A percentile compares a stretch with the other conserved stretches of the same genome.
These are phyloP conservation scores for Hamamelis virginiana DNA, from an alignment of 164 flowering plant genomes.

Conservation along the genomic window DNA sequence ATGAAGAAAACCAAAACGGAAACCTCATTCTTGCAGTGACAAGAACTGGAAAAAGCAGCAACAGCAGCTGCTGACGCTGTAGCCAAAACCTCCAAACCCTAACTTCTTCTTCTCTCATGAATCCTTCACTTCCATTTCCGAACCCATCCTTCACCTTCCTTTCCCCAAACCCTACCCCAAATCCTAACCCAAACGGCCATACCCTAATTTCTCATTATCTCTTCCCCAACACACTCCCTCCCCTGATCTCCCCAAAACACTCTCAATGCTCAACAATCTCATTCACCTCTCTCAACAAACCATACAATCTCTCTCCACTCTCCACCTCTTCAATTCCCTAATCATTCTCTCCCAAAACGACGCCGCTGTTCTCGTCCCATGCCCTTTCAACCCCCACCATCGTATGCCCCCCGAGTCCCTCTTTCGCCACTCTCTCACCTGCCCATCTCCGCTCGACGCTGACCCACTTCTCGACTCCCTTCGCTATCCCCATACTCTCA, in stretches of 20 bases:
- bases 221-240: constrained; percentile 13
- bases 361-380: constrained; percentile 30
- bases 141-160: constrained; percentile 21
- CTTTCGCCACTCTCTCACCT: constrained; percentile 67
- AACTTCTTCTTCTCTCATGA: constrained; percentile 2
- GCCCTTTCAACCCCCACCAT: constrained; percentile 70
- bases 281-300: constrained; percentile 39
- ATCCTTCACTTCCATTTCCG: constrained; percentile 1
- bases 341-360: constrained; percentile 4
- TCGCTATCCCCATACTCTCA: constrained; percentile 48
- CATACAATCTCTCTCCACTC: constrained; percentile 31
- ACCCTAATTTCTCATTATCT: constrained; percentile 13
- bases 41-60: too few species aligned
- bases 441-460: constrained; percentile 44
- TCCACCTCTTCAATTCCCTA: constrained; percentile 11
- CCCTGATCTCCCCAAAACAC: constrained; percentile 27
- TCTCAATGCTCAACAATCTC: constrained; percentile 39
- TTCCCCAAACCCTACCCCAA: constrained; percentile 12
- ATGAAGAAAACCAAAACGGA: too few species aligned
- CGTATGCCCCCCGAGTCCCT: constrained; percentile 61
- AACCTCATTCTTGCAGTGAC: too few species aligned
- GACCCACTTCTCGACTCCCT: constrained; percentile 13
- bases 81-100: not conserved
- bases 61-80: not conserved
- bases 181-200: too few species aligned